Percentiles rank a stretch among this genome's conserved stretches.
Conservation (phyloP, 305 asterid species). For the Euphrasia arctica region DNA sequence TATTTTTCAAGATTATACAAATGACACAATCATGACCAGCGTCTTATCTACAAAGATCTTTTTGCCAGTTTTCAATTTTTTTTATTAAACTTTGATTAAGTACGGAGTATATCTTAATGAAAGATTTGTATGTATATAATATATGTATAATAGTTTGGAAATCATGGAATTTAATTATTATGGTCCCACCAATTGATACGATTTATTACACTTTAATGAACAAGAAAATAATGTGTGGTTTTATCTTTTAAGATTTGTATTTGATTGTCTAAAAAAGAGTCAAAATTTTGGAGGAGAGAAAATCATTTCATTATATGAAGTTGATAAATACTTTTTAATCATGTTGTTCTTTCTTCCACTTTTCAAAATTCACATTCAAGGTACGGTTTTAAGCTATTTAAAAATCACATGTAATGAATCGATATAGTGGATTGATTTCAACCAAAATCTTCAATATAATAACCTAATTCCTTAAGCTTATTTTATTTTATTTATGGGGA, state of each 20-base stretch:
- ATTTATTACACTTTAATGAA: not conserved
- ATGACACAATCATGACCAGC: slow-evolving; percentile 20
- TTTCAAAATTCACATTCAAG: too few species aligned
- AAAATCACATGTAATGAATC: too few species aligned
- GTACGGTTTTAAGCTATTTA: too few species aligned
- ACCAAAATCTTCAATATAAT: too few species aligned
- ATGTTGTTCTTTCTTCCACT: too few species aligned
- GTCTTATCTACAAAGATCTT: not conserved
- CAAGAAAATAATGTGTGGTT: not conserved
- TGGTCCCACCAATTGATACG: not conserved
- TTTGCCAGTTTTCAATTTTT: not conserved
- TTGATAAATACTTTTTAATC: too few species aligned
- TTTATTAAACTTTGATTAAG: too few species aligned
- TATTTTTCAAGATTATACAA: not conserved
- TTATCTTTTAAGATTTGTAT: not conserved
- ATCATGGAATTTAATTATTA: not conserved
- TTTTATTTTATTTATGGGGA: too few species aligned
- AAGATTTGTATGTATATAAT: not conserved
- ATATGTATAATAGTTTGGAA: too few species aligned
- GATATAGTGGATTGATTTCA: too few species aligned
- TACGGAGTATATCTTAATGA: not conserved
- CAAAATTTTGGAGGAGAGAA: not conserved
- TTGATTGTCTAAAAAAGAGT: not conserved
- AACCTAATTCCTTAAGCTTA: too few species aligned
- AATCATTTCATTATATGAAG: not conserved